phyloP scores from a whole-genome alignment of 2,329 filamentous ascomycete species.

The Trichothecium sympodiale region DNA sequence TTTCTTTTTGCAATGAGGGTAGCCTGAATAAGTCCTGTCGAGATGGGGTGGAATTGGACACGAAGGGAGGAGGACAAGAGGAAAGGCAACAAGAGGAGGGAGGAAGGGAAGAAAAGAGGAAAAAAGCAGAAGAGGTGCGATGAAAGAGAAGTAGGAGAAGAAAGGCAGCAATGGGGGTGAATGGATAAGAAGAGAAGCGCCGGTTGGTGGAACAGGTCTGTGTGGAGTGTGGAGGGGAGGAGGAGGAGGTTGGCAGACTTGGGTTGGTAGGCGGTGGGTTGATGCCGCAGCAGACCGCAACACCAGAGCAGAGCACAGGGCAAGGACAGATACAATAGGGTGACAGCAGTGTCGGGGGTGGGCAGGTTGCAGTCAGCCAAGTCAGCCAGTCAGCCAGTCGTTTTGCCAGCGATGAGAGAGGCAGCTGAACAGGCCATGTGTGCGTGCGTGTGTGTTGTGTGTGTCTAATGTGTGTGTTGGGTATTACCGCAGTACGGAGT shows the following conservation, averaged over 20 bases:
- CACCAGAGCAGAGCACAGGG: too few species aligned
- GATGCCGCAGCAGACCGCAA: slow-evolving; percentile 12
- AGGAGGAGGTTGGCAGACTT: slow-evolving; percentile 10
- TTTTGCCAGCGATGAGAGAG: too few species aligned
- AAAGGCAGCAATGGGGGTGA: slow-evolving; percentile 1
- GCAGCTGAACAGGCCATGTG: too few species aligned
- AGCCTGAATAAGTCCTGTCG: slow-evolving; percentile 4
- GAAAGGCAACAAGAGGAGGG: slow-evolving; percentile 7
- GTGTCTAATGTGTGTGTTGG: too few species aligned
- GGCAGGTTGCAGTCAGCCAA: too few species aligned
- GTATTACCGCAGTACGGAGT: too few species aligned
- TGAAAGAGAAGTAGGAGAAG: slow-evolving; percentile 3
- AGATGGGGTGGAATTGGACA: slow-evolving; percentile 5
- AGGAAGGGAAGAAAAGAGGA: slow-evolving; percentile 6
- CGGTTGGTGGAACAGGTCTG: neutral
- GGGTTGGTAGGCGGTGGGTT: slow-evolving; percentile 25
- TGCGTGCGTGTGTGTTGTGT: too few species aligned
- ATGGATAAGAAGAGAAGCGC: slow-evolving; percentile 3
- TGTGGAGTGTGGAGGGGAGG: slow-evolving; percentile 3
- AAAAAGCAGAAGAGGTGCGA: slow-evolving; percentile 2
- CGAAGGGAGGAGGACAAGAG: slow-evolving; percentile 2
- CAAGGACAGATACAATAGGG: too few species aligned
- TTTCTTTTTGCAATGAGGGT: slow-evolving; percentile 11
- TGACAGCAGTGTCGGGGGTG: too few species aligned
- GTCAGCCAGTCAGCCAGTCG: too few species aligned